phyloP scores from a whole-genome alignment of 345 rosid species.

The Sisymbrium irio region DNA sequence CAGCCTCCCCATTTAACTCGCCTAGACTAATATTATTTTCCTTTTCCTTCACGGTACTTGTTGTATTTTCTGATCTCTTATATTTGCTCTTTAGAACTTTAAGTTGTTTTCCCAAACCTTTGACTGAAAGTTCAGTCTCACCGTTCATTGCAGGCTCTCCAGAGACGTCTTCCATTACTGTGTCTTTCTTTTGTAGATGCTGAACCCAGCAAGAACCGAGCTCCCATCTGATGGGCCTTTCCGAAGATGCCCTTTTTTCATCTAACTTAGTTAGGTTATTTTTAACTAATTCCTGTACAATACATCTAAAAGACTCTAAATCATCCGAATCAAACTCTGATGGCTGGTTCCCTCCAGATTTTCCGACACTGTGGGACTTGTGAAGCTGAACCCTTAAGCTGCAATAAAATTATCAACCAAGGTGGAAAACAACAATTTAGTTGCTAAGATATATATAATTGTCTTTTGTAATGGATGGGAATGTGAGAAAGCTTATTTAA shows the following conservation, averaged over 20 bases:
- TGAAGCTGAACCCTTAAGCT: slow-evolving; percentile 83
- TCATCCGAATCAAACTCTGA: slow-evolving; percentile 52
- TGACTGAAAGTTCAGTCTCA: slow-evolving; percentile 71
- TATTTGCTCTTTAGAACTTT: slow-evolving; percentile 71
- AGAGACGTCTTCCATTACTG: slow-evolving; percentile 52
- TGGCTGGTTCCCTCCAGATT: slow-evolving; percentile 49
- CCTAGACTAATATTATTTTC: slow-evolving; percentile 6
- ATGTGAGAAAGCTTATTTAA: neutral
- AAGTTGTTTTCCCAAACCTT: slow-evolving; percentile 94
- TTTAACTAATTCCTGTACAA: slow-evolving; percentile 56
- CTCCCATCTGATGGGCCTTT: slow-evolving; percentile 84
- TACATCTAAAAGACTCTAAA: slow-evolving; percentile 46
- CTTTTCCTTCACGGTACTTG: slow-evolving; percentile 14
- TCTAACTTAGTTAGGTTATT: slow-evolving; percentile 62
- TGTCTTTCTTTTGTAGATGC: slow-evolving; percentile 78
- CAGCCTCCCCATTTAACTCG: slow-evolving; percentile 18
- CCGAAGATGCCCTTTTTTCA: slow-evolving; percentile 42
- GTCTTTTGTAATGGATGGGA: neutral
- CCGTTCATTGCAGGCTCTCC: slow-evolving; percentile 56
- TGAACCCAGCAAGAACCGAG: slow-evolving; percentile 93
- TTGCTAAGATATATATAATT: neutral
- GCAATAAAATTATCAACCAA: slow-evolving; percentile 34
- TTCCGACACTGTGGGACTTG: slow-evolving; percentile 45
- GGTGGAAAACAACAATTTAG: slow-evolving; percentile 15
- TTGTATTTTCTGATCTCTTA: slow-evolving; percentile 44